Percentiles rank a stretch among this genome's conserved stretches.
These are phyloP conservation scores for Chlorella vulgaris DNA, from an alignment of 139 green algal species.

Conservation along the genomic window DNA sequence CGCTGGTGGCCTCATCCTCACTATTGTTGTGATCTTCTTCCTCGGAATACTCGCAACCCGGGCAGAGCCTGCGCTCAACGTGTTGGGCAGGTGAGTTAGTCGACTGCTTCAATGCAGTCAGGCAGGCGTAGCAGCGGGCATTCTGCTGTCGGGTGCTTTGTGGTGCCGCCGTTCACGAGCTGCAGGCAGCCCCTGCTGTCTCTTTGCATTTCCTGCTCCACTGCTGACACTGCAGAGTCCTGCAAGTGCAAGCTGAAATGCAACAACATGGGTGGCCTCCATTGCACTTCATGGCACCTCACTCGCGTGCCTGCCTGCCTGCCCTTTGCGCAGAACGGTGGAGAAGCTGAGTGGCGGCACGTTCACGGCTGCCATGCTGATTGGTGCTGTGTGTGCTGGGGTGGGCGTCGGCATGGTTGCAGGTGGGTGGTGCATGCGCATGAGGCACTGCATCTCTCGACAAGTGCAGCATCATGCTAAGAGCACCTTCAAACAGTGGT, in stretches of 20 bases:
- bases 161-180: no score
- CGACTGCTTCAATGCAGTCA: background rate
- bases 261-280: no score
- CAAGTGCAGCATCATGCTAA: no score
- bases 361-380: slow-evolving; percentile 55
- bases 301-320: no score
- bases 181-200: no score
- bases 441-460: no score
- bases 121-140: background rate
- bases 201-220: no score
- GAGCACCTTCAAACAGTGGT: no score
- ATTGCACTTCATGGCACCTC: no score
- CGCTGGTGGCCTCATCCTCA: slow-evolving; percentile 42
- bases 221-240: no score
- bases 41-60: slow-evolving; percentile 51
- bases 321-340: slow-evolving; percentile 49
- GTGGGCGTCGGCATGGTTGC: slow-evolving; percentile 19
- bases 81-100: slow-evolving; percentile 41
- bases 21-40: slow-evolving; percentile 37
- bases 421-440: slow-evolving; percentile 27
- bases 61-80: slow-evolving; percentile 56
- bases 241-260: no score
- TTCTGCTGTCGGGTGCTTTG: no score
- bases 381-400: slow-evolving; percentile 47
- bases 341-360: slow-evolving; percentile 40